Evolutionary conservation across 352 stramenopile genomes (phyloP).

Genomic region (Blastocystis sp.): DNA sequence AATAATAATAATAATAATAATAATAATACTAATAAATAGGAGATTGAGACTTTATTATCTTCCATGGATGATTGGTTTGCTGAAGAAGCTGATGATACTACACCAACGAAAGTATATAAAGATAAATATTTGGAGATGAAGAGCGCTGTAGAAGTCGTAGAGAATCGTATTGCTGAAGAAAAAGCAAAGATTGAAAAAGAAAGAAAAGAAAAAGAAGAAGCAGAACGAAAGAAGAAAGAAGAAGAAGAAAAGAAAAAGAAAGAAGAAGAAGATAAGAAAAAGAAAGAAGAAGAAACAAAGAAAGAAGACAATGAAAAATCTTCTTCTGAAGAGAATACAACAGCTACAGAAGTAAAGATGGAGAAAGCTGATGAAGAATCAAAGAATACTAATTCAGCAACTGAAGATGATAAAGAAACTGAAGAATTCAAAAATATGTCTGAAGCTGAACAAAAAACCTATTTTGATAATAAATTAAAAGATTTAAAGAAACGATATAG

Average conservation of each 20-base stretch:
- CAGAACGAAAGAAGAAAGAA: constrained; percentile 33
- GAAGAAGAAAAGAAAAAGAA: constrained; percentile 38
- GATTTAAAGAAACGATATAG: too few relatives aligned
- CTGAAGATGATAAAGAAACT: too few relatives aligned
- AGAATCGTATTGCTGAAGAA: constrained; percentile 40
- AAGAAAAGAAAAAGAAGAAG: constrained; percentile 28
- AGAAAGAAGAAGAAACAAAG: constrained; percentile 40
- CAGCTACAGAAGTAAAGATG: too few relatives aligned
- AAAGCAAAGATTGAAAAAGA: constrained; percentile 40
- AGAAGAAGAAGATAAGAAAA: constrained; percentile 28
- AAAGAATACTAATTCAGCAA: too few relatives aligned
- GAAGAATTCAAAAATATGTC: too few relatives aligned
- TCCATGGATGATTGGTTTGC: constrained; percentile 36
- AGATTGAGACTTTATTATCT: constrained; percentile 14
- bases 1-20: too few relatives aligned
- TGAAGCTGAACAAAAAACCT: too few relatives aligned
- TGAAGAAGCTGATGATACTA: constrained; percentile 22
- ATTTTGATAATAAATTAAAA: too few relatives aligned
- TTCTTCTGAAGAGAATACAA: too few relatives aligned
- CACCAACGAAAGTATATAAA: constrained; percentile 28
- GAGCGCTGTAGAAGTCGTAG: constrained; percentile 38
- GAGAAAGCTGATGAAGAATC: too few relatives aligned
- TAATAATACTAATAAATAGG: not conserved
- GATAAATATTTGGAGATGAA: constrained; percentile 21
- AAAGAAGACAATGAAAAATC: constrained; percentile 41